Base-by-base conservation (phyloP, 2,329 filamentous ascomycete species). In the Claviceps capensis region DNA sequence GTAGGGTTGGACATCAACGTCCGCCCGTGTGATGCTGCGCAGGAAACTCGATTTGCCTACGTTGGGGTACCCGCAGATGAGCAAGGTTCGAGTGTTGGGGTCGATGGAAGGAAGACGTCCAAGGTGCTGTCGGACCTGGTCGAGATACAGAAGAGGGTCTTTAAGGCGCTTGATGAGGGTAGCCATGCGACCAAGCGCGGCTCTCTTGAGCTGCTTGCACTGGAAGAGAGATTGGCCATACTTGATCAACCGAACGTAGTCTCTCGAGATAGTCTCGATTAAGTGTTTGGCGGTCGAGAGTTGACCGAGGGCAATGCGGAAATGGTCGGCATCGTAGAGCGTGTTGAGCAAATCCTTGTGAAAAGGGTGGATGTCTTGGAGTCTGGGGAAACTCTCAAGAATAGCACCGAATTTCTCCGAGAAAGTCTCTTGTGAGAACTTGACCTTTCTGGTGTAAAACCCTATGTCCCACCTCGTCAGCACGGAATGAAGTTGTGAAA, bases 51-150 rank as follows among this genome's bases (percentile, higher is more conserved):
- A 95, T 75, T 98, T 98, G 70, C 93, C 90, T 56, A 95, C 89
- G 63, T 98, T 98, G 61, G 93, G 93, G 68, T 97, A 97, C 51
- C 93, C 93, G 69, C 91, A 95, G 61, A 98, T 96, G 58, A 98
- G 78, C 45, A 98, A 81, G 1, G 93, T 98, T 61, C 93, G 79
- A 41, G 93, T 98, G 67, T 95, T 98, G 53, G 93, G 93, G 67
- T 98, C 94, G 67, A 98, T 98, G n/a, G 90, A 83, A 4, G 93
- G 94, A 58, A 98, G 82, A 85, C 93, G 90, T 56, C 91, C 93
- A 65, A 98, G 76, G 74, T 98, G 94, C 75, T 97, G 91, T 60
- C 93, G 84, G 53, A 72, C 69, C 63, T 97, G 90, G 71, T 98
- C 93, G 54, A 98, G 82, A 69, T 97, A 98, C 57, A 94, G 77